Evolutionary conservation across 352 stramenopile genomes (phyloP), one percentile per base, ranked within the genome.

Genomic region (Pythium diclinum): DNA sequence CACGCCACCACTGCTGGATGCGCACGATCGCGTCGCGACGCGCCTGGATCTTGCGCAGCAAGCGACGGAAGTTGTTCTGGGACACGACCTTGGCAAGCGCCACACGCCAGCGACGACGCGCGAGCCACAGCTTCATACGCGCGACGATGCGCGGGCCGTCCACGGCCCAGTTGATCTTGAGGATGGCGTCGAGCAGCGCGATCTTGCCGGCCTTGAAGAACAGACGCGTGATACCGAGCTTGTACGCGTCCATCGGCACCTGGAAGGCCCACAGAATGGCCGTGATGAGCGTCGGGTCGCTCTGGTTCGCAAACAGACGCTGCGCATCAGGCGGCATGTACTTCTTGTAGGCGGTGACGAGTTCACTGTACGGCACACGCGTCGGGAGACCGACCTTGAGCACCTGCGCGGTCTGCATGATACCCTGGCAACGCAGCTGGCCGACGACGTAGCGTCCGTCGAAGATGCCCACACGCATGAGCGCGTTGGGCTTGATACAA

Each of bases 1-100:
- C 82, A 61, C 87, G 87, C 87, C 87, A 95, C 87, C 87, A 95
- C 59, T 84, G 83, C 75, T 95, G 87, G 61, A 95, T 89, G 55
- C 77, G 77, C 30, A 82, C 71, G 19, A 88, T 78, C 30, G 77
- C 76, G 49, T 88, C 75, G 44, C 74, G 70, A 59, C 81, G 81
- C 63, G 81, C 83, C 64, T 87, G 79, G 62, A 90, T 90, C 67
- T 79, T 83, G 64, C 74, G 73, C 59, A 78, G 70, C 30, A 88
- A 57, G 9, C 57, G 59, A 59, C 74, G 75, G 63, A 84, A 87
- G 16, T 64, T 59, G 59, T 87, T 85, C 66, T 89, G 81, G 46
- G 81, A 69, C 28, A 88, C 54, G 13, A 90, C 77, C 74, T 91
- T 91, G 30, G 81, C 83, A 28, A 91, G 69, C 7, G 61, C 79